phyloP scores from a whole-genome alignment of 2,329 filamentous ascomycete genomes.

The Xylaria digitata region DNA sequence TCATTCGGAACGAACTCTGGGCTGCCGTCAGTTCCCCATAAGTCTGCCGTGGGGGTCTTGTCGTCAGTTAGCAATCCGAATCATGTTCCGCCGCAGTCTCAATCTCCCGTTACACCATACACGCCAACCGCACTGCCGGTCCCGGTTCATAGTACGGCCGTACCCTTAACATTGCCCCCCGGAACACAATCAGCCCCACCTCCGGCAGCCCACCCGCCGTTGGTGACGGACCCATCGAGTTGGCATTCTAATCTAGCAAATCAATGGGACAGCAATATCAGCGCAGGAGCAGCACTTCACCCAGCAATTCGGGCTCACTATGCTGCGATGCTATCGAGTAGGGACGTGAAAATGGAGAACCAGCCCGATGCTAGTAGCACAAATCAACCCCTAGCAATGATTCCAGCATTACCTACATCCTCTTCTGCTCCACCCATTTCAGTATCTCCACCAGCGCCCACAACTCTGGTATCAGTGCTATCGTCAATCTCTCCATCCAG shows the following conservation, averaged over 20 bases:
- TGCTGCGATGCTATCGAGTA: constrained; percentile 47
- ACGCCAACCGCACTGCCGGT: constrained; percentile 10
- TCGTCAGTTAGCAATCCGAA: neutral
- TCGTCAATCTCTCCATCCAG: constrained; percentile 21
- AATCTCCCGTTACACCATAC: constrained; percentile 13
- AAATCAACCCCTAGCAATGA: constrained; percentile 20
- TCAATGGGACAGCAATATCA: constrained; percentile 35
- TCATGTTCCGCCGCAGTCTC: constrained; percentile 8
- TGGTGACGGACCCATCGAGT: constrained; percentile 18
- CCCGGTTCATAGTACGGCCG: constrained; percentile 11
- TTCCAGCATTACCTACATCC: constrained; percentile 13
- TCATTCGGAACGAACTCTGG: constrained; percentile 35
- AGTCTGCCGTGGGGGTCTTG: constrained; percentile 34
- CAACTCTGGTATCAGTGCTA: constrained; percentile 6
- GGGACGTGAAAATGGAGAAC: constrained; percentile 36
- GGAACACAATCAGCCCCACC: constrained; percentile 27
- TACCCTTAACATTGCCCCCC: constrained; percentile 3
- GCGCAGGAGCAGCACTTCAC: constrained; percentile 42
- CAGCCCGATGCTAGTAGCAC: constrained; percentile 18
- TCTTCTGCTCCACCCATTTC: constrained; percentile 12
- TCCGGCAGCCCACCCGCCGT: constrained; percentile 14
- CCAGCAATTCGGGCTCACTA: constrained; percentile 50
- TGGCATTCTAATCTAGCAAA: constrained; percentile 22
- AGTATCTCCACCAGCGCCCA: constrained; percentile 6
- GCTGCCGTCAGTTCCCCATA: constrained; percentile 33